Conservation (phyloP, 768 basidiomycete genomes). For the Collybia nuda region DNA sequence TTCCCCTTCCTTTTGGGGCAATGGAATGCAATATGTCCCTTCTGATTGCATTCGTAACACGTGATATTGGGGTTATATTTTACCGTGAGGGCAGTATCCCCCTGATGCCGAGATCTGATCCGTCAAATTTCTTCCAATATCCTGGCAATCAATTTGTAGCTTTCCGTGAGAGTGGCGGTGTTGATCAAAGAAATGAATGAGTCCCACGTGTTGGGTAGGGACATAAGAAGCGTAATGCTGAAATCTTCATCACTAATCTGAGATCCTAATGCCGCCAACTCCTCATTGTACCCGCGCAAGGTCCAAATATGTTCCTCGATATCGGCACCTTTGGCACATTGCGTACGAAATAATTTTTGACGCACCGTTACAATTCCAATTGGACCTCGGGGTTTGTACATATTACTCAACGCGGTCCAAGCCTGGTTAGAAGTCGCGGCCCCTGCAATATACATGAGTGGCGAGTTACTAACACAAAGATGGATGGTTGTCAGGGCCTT, state of each 20-base stretch:
- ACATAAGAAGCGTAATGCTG: constrained; percentile 26
- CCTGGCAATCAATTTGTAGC: constrained; percentile 18
- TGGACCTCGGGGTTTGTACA: constrained; percentile 26
- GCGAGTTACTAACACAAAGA: constrained; percentile 21
- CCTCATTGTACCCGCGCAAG: constrained; percentile 20
- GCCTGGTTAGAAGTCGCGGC: constrained; percentile 21
- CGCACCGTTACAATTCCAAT: constrained; percentile 23
- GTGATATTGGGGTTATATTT: constrained; percentile 13
- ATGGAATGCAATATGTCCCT: constrained; percentile 6
- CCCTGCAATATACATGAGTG: constrained; percentile 26
- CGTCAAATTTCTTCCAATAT: constrained; percentile 22
- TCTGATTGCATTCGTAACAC: constrained; percentile 9
- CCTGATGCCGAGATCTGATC: neutral
- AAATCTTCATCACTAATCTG: constrained; percentile 27
- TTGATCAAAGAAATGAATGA: constrained; percentile 22
- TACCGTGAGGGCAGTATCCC: constrained; percentile 15
- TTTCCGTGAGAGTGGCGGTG: constrained; percentile 14
- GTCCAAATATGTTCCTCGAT: constrained; percentile 29
- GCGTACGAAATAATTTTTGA: constrained; percentile 22
- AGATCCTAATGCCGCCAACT: constrained; percentile 18
- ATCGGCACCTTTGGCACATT: constrained; percentile 25
- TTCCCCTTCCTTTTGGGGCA: constrained; percentile 4
- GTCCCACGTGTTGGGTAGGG: constrained; percentile 33
- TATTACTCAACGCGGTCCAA: constrained; percentile 25
- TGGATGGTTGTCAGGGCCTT: constrained; percentile 29